Conservation (phyloP, 257 asterid genomes). For the Ehretia macrophylla region DNA sequence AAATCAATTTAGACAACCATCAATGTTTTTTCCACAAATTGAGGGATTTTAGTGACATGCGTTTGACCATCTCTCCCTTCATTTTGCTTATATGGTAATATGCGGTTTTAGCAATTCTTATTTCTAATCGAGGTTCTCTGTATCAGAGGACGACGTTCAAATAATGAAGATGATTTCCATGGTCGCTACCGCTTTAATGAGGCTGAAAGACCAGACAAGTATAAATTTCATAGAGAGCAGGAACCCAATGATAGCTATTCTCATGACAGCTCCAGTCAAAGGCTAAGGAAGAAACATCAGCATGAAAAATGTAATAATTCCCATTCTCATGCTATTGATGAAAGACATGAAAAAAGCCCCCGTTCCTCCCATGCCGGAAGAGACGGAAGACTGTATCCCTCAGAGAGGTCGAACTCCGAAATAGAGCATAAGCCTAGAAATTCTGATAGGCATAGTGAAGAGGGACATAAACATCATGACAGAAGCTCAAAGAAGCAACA, state of each 20-base stretch:
- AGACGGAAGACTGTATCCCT: conserved; percentile 38
- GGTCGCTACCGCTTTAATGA: conserved; percentile 21
- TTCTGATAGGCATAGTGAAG: conserved; percentile 38
- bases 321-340: conserved; percentile 30
- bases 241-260: conserved; percentile 42
- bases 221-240: conserved; percentile 28
- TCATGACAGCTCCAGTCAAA: conserved; percentile 42
- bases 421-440: conserved; percentile 34
- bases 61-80: too few species aligned
- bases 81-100: not conserved
- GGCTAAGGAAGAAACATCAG: conserved; percentile 32
- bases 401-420: conserved; percentile 47
- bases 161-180: conserved; percentile 29
- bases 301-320: conserved; percentile 28
- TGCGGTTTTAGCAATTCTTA: conserved; percentile 2
- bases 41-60: too few species aligned
- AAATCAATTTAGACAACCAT: too few species aligned
- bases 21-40: too few species aligned
- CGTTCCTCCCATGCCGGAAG: conserved; percentile 36
- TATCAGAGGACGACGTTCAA: conserved; percentile 38
- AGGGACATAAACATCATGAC: conserved; percentile 37
- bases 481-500: conserved; percentile 41
- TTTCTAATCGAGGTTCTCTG: not conserved
- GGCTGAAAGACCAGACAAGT: conserved; percentile 30
- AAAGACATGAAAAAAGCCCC: conserved; percentile 37